phyloP scores from a whole-genome alignment of 495 filamentous ascomycete genomes.

The Aspergillus olivimuriae region DNA sequence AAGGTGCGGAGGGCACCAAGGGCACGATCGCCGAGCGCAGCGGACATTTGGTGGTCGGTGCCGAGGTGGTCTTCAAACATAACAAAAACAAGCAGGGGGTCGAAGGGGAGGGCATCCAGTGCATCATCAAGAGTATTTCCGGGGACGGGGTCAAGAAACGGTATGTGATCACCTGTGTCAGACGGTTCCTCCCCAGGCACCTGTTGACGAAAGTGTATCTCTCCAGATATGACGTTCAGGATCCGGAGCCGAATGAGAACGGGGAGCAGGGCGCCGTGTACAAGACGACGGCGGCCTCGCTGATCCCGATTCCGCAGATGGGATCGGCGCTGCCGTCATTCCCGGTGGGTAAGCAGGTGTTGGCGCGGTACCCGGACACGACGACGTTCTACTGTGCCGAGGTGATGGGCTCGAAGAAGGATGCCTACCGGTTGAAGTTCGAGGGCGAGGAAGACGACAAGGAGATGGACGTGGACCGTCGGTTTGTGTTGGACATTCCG shows the following conservation, averaged over 20 bases:
- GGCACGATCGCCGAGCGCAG: conserved; percentile 43
- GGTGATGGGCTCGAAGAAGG: conserved; percentile 68
- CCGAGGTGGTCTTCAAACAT: conserved; percentile 82
- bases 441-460: conserved; percentile 82
- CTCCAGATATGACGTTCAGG: conserved; percentile 82
- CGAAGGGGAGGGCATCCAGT: conserved; percentile 73
- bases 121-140: conserved; percentile 74
- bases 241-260: conserved; percentile 81
- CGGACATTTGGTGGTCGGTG: conserved; percentile 56
- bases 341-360: conserved; percentile 69
- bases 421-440: conserved; percentile 63
- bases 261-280: conserved; percentile 66
- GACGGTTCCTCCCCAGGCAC: conserved; percentile 8
- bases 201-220: conserved; percentile 13
- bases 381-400: conserved; percentile 97
- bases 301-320: conserved; percentile 74
- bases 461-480: conserved; percentile 71
- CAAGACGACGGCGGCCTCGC: conserved; percentile 67
- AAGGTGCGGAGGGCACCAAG: conserved; percentile 46
- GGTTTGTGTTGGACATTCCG: conserved; percentile 75
- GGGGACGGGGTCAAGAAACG: conserved; percentile 80
- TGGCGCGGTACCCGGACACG: conserved; percentile 83
- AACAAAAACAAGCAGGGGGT: conserved; percentile 62
- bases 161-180: conserved; percentile 28
- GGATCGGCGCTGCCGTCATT: conserved; percentile 58